phyloP scores from a whole-genome alignment of 176 grass and related monocot genomes.

The Musa acuminata region DNA sequence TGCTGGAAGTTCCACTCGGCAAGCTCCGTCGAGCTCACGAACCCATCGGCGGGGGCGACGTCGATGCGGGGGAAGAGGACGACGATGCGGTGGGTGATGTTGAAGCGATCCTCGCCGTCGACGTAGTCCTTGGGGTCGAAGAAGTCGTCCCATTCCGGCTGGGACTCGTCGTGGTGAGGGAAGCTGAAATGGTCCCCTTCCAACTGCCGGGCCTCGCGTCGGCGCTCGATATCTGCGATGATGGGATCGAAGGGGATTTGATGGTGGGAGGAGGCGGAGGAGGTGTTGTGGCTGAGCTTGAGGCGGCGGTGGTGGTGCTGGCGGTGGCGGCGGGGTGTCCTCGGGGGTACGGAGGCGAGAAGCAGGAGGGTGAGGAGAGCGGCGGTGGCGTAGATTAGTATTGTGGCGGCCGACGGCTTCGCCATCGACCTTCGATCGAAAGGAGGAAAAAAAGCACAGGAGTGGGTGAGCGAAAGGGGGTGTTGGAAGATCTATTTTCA shows the following conservation, averaged over 20 bases:
- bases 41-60: conserved; percentile 44
- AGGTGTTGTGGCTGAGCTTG: conserved; percentile 31
- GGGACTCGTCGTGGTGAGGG: conserved; percentile 27
- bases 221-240: conserved; percentile 60
- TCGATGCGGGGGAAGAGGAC: conserved; percentile 73
- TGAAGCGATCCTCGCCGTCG: conserved; percentile 66
- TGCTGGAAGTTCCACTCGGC: conserved; percentile 53
- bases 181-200: conserved; percentile 61
- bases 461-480: too few relatives aligned
- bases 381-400: conserved; percentile 41
- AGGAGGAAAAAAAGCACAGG: background rate
- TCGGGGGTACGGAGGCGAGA: conserved; percentile 35
- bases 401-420: conserved; percentile 12
- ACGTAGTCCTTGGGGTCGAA: conserved; percentile 58
- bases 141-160: conserved; percentile 79
- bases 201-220: conserved; percentile 70
- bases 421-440: conserved; percentile 15
- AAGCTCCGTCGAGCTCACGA: conserved; percentile 60
- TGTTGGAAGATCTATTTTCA: too few relatives aligned
- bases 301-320: conserved; percentile 56
- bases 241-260: conserved; percentile 53
- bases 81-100: conserved; percentile 50
- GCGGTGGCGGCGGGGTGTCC: conserved; percentile 15
- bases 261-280: conserved; percentile 5
- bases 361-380: conserved; percentile 40